Percentiles rank a stretch among this genome's conserved stretches.
These are phyloP conservation scores for Rhodotorula graminis DNA, from an alignment of 768 basidiomycete species.

Conservation along the genomic window DNA sequence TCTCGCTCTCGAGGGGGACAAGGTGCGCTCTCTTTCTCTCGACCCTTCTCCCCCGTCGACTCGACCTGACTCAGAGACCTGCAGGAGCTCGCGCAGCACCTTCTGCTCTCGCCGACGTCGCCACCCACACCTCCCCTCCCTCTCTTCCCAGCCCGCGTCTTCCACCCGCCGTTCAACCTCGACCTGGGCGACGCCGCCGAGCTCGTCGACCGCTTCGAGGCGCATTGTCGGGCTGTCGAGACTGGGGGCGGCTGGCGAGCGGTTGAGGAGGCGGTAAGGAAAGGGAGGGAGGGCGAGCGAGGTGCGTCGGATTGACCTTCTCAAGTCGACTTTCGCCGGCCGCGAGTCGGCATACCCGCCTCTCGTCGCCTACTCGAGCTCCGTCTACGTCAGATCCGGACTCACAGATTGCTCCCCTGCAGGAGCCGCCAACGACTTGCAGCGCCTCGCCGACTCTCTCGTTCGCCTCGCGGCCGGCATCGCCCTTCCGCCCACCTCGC, in stretches of 20 bases:
- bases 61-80: neutral
- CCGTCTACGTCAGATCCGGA: too few relatives aligned
- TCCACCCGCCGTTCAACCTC: slow-evolving; percentile 78
- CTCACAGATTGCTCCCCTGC: too few relatives aligned
- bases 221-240: slow-evolving; percentile 62
- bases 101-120: neutral
- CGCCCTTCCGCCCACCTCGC: slow-evolving; percentile 9
- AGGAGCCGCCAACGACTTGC: neutral
- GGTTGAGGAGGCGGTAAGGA: slow-evolving; percentile 60
- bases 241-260: slow-evolving; percentile 55
- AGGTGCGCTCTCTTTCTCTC: slow-evolving; percentile 51
- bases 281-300: slow-evolving; percentile 62
- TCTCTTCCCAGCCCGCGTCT: slow-evolving; percentile 74
- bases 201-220: slow-evolving; percentile 59
- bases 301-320: slow-evolving; percentile 51
- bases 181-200: slow-evolving; percentile 67
- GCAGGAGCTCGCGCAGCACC: slow-evolving; percentile 12
- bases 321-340: neutral
- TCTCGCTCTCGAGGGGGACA: slow-evolving; percentile 67
- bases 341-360: neutral
- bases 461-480: slow-evolving; percentile 9
- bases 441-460: slow-evolving; percentile 9
- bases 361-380: neutral
- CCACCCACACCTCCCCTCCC: slow-evolving; percentile 55
- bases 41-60: too few relatives aligned